These are phyloP conservation scores for Xylariaceae sp. DNA, from an alignment of 2,329 filamentous ascomycete species.

Conservation along the genomic window DNA sequence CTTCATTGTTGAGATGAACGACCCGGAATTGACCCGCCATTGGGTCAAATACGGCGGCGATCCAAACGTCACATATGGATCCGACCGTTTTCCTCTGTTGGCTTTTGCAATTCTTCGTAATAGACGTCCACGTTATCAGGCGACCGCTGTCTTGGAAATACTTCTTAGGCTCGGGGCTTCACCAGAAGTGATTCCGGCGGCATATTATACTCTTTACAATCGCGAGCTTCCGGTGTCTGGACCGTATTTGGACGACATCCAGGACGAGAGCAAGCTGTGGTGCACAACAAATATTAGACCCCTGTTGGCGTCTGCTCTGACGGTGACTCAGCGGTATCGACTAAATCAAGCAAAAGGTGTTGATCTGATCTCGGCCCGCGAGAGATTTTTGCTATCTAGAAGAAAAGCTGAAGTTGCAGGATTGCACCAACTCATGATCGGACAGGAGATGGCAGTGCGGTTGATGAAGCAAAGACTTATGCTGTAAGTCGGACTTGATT, in stretches of 20 bases:
- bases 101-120: slow-evolving; percentile 18
- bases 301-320: slow-evolving; percentile 8
- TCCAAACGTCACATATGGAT: slow-evolving; percentile 14
- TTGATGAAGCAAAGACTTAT: slow-evolving; percentile 18
- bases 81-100: slow-evolving; percentile 14
- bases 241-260: slow-evolving; percentile 11
- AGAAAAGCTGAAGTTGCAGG: slow-evolving; percentile 17
- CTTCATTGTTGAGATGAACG: slow-evolving; percentile 18
- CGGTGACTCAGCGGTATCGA: slow-evolving; percentile 20
- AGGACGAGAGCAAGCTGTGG: slow-evolving; percentile 20
- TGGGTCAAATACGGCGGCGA: slow-evolving; percentile 27
- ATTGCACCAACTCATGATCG: slow-evolving; percentile 22
- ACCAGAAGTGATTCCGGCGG: slow-evolving; percentile 13
- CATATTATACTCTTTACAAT: slow-evolving; percentile 21
- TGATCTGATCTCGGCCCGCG: slow-evolving; percentile 9
- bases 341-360: slow-evolving; percentile 10
- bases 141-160: slow-evolving; percentile 6
- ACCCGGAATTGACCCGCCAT: slow-evolving; percentile 15
- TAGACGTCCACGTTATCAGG: slow-evolving; percentile 1
- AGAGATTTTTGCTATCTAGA: slow-evolving; percentile 10
- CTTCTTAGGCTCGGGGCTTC: slow-evolving; percentile 15
- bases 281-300: slow-evolving; percentile 14
- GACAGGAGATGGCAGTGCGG: slow-evolving; percentile 18
- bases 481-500: slow-evolving; percentile 9
- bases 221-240: slow-evolving; percentile 19